Percentiles rank a stretch among this genome's conserved stretches.
Evolutionary conservation across 495 filamentous ascomycete species (phyloP).

Genomic region (Chaetomium fimeti): DNA sequence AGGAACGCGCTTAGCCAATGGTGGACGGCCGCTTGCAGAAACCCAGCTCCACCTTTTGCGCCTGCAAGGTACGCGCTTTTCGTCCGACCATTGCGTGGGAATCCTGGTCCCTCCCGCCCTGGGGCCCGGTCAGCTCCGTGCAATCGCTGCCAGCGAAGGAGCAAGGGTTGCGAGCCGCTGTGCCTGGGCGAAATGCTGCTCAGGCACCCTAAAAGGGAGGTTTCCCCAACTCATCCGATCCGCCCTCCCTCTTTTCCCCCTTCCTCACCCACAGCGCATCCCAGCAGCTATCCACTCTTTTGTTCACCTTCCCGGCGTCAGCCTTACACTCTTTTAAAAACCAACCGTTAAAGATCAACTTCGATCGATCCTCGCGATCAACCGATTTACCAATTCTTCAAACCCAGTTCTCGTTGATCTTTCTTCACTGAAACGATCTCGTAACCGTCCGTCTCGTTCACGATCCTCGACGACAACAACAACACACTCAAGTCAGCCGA

Average conservation of each 20-base stretch:
- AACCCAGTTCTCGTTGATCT: slow-evolving; percentile 20
- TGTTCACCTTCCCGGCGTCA: slow-evolving; percentile 33
- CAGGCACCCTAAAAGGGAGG: slow-evolving; percentile 30
- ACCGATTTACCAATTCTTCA: slow-evolving; percentile 13
- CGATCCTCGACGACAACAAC: not conserved
- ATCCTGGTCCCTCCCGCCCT: slow-evolving; percentile 7
- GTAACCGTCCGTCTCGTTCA: not conserved
- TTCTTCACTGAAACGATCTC: slow-evolving; percentile 5
- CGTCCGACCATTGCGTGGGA: slow-evolving; percentile 19
- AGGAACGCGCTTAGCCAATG: slow-evolving; percentile 15
- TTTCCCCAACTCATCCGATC: slow-evolving; percentile 25
- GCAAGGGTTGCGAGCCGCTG: slow-evolving; percentile 11
- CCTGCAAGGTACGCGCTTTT: slow-evolving; percentile 26
- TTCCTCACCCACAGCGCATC: slow-evolving; percentile 25
- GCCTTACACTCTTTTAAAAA: slow-evolving; percentile 37
- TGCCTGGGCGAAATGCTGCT: slow-evolving; percentile 12
- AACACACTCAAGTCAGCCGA: not conserved
- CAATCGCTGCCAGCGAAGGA: not conserved
- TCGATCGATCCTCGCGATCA: slow-evolving; percentile 15
- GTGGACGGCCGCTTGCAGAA: not conserved
- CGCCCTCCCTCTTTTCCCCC: slow-evolving; percentile 25
- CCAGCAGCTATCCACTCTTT: slow-evolving; percentile 38
- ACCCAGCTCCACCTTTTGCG: not conserved
- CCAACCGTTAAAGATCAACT: not conserved
- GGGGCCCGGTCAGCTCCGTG: not conserved